Base-by-base conservation (phyloP, 106 monocot species). In the Platanthera guangdongensis region DNA sequence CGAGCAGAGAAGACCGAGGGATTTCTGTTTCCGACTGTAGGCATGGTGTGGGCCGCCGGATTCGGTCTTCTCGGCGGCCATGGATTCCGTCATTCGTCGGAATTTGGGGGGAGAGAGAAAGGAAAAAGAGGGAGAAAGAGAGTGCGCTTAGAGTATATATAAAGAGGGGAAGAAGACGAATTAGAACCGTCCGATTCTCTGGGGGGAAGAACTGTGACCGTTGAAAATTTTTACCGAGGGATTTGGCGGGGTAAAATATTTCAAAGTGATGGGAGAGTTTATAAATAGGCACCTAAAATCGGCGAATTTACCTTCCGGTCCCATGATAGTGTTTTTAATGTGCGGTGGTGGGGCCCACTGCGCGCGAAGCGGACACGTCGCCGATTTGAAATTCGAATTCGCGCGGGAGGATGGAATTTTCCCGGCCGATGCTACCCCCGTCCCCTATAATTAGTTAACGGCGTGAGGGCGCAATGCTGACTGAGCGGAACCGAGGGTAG, bases 1-100 rank as follows among this genome's bases (percentile, higher is more conserved):
- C 47, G 92, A 78, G 78, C 95, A 95, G 13, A 95, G 80, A 57
- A 95, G 87, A 47, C 92, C 89, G 9, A 95, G 54, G 3, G 95
- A 95, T 55, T 95, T 95, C 88, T 90, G 88, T 82, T 95, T 95
- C 54, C 95, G 72, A 78, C 89, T 88, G 90, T 95, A 95, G 13
- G 85, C 57, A 65, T 82, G 82, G 57, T 81, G 77, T 52, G 78
- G 22, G 45, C 81, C 57, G 48, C 75, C 30, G 1, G 72, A 72
- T 51, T 72, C 51, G 50, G 50, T 51, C 50, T 51, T 72, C 51
- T 72, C 72, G 12, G 72, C 72, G 12, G 72, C 72, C 72, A 72
- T 72, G 72, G 72, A 21, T 50, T 39, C 39, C 39, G 39, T 39
- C 39, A 39, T 39, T 46, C 51, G 49, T 19, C 49, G 22, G 22